These are phyloP conservation scores for Acanthamoeba lenticulata DNA, from an alignment of 208 protist genomes.

Conservation along the genomic window DNA sequence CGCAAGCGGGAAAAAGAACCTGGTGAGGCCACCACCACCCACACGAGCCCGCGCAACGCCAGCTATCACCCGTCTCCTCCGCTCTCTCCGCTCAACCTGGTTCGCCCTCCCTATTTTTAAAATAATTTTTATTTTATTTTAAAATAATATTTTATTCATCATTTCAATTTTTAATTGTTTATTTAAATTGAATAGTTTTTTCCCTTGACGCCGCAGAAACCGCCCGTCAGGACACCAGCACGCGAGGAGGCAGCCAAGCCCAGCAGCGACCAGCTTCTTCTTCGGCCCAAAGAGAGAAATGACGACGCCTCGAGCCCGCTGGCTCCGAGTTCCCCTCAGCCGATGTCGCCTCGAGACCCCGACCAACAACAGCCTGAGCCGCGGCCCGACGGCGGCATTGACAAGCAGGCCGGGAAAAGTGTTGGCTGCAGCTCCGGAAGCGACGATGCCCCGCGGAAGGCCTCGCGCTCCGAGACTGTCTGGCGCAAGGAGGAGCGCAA, in stretches of 20 bases:
- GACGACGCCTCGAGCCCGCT: too few relatives aligned
- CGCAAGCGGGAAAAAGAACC: not conserved
- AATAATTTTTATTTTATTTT: too few relatives aligned
- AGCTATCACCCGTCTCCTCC: not conserved
- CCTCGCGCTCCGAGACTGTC: not conserved
- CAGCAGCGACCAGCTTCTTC: too few relatives aligned
- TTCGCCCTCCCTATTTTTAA: not conserved
- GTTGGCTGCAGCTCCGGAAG: not conserved
- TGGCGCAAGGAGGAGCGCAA: slow-evolving; percentile 40
- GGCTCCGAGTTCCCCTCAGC: too few relatives aligned
- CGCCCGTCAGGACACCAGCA: not conserved
- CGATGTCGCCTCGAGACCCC: too few relatives aligned
- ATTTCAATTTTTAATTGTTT: too few relatives aligned
- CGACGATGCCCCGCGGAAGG: not conserved
- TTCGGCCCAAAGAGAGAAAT: too few relatives aligned
- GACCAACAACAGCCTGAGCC: not conserved
- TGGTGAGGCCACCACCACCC: not conserved
- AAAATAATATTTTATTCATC: too few relatives aligned
- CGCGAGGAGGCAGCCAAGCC: not conserved
- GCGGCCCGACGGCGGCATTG: not conserved
- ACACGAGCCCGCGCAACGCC: not conserved
- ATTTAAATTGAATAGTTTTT: too few relatives aligned
- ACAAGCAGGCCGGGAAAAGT: too few relatives aligned
- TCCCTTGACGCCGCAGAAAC: too few relatives aligned
- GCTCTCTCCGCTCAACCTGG: not conserved